phyloP scores from a whole-genome alignment of 768 basidiomycete species.

The Tremella mesenterica region DNA sequence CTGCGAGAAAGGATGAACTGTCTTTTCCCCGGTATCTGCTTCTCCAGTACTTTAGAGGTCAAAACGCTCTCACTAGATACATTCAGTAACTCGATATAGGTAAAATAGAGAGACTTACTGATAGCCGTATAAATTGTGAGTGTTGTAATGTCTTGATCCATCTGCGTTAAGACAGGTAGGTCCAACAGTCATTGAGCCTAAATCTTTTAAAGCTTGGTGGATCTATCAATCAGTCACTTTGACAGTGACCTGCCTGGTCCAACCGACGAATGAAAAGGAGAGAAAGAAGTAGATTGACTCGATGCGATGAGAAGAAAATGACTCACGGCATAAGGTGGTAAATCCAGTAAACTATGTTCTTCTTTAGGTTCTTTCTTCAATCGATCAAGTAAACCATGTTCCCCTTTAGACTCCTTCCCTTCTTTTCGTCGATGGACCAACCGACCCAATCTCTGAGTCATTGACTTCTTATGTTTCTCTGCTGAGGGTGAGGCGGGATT shows the following conservation, averaged over 20 bases:
- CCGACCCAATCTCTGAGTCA: not conserved
- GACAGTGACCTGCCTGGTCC: constrained; percentile 49
- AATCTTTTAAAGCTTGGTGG: not conserved
- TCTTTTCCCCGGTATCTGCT: constrained; percentile 53
- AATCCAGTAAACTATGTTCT: not conserved
- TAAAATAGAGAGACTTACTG: not conserved
- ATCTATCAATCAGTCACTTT: too few species aligned
- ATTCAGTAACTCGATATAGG: not conserved
- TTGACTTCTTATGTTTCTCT: too few species aligned
- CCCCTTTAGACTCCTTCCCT: not conserved
- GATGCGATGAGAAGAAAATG: too few species aligned
- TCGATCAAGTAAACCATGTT: not conserved
- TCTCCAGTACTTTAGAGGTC: not conserved
- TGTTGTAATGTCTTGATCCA: not conserved
- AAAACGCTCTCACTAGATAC: not conserved
- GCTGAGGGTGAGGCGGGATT: too few species aligned
- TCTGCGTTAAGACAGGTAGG: not conserved
- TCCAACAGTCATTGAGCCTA: not conserved
- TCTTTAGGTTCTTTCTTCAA: not conserved
- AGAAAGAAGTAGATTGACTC: not conserved
- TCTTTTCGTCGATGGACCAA: not conserved
- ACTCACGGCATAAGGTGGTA: constrained; percentile 1
- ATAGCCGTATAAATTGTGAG: not conserved
- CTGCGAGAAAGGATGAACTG: constrained; percentile 50
- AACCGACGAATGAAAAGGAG: constrained; percentile 58